Base-by-base conservation (phyloP, 208 protist species). In the Crithidia thermophila region DNA sequence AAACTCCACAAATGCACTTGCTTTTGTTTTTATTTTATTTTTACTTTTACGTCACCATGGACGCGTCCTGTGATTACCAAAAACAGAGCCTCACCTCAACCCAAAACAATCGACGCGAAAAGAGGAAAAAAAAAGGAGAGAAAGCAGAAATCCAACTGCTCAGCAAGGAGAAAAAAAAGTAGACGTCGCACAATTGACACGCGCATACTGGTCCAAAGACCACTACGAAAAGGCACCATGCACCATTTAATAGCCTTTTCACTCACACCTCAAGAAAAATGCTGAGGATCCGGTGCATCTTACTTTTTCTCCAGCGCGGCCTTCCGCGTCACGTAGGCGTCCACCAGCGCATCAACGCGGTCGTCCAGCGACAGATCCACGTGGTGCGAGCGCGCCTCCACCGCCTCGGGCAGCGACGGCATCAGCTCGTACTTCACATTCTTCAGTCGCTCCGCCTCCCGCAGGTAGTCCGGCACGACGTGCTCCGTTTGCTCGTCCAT, bases 351-450 rank as follows among this genome's bases (percentile, higher is more conserved):
- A 73, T 90, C 72, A 4, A 47, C 81, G 18, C 81, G 69, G n/a
- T 90, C 87, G 45, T 93, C 80, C 2, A 82, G 42, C 6, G 70
- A 65, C 30, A 68, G 47, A 36, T 79, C 67, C 13, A 39, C 47
- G 34, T 72, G 37, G 0, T 67, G 63, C 16, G 56, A 40, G 11
- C 64, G 64, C 42, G 58, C 59, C 63, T 56, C 73, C 16, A 78
- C 39, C 36, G 72, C 72, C 61, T 86, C 84, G 5, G 79, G 77
- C 27, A 81, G 64, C 0, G 34, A 57, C 21, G 84, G 77, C 56
- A 80, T 62, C 46, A 96, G 67, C 56, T 93, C 82, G 67, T 84
- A 85, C 75, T 90, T 93, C 59, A 90, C 62, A 14, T 79, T 31
- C 21, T 64, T 71, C n/a, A 94, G 76, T 10, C 79, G 57, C 20